Evolutionary conservation across 2,329 filamentous ascomycete species (phyloP), one percentile per base, ranked within the genome.

Genomic region (Talaromyces pinophilus): DNA sequence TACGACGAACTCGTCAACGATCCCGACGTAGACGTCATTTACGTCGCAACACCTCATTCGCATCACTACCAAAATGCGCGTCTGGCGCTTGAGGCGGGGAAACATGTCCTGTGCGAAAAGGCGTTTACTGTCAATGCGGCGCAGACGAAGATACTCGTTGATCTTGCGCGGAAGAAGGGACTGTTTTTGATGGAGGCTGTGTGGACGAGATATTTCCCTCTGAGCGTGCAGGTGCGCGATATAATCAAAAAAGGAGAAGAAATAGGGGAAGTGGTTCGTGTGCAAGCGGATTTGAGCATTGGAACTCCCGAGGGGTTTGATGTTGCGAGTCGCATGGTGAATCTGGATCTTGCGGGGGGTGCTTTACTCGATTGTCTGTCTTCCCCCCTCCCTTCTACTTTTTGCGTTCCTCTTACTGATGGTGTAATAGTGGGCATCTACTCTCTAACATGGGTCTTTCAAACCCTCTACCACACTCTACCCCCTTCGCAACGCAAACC

Each of bases 31-130:
- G 91, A 96, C 77, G 91, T 96, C 72, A 81, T 97, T 80, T 97
- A 96, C 78, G 87, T 97, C 65, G 92, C 92, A 28, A 96, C 93
- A 3, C 93, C 93, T 17, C 93, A 96, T 81, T 93, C 91, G 72
- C 93, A 96, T 78, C 93, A 97, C 82, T 96, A 93, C 82, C 92
- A 96, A 78, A 94, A 97, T 80, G 86, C 88, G 69, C 92, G 93
- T 87, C 85, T 96, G n/a, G 90, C 89, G 52, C 84, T 97, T 46
- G 86, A 92, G 70, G 91, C 90, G 7, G 91, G 92, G 73, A 63
- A 96, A 84, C 86, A 94, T 73, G 92, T 97, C 35, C 86, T 97
- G 40, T 96, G 92, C 78, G 93, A 97, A 79, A 97, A 97, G 83
- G 87, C 93, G 0, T 89, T 97, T 72, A 96, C 92, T 0, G 91